Evolutionary conservation across 1,139 yeast genomes (phyloP).

Genomic region (Kodamaea sp.): DNA sequence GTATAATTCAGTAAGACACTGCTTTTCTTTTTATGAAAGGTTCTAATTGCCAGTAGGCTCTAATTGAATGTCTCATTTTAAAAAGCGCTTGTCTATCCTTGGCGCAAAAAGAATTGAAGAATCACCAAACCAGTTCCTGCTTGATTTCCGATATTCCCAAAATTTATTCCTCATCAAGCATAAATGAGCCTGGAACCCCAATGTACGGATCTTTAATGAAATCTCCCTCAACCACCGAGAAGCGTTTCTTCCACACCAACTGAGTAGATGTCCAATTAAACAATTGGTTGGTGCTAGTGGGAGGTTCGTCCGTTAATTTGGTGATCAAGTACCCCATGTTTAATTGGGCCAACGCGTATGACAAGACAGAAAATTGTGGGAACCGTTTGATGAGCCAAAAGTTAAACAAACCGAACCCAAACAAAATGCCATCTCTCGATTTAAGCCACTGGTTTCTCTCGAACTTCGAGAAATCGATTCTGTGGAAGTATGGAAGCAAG

Average conservation of each 20-base stretch:
- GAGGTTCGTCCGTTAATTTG: slow-evolving; percentile 55
- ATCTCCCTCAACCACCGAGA: slow-evolving; percentile 15
- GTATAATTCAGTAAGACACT: too few species aligned
- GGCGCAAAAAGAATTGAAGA: too few species aligned
- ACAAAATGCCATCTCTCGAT: slow-evolving; percentile 57
- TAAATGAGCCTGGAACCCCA: slow-evolving; percentile 12
- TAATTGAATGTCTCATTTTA: too few species aligned
- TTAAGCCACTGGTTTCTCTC: slow-evolving; percentile 54
- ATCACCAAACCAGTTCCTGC: too few species aligned
- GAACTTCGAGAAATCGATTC: slow-evolving; percentile 46
- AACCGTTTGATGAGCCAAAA: slow-evolving; percentile 39
- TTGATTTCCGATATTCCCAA: too few species aligned
- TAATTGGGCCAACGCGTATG: slow-evolving; percentile 58
- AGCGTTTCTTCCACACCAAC: slow-evolving; percentile 30
- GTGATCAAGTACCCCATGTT: slow-evolving; percentile 57
- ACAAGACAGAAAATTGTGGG: slow-evolving; percentile 49
- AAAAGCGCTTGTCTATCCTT: too few species aligned
- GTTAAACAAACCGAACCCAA: slow-evolving; percentile 59
- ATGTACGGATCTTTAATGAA: slow-evolving; percentile 22
- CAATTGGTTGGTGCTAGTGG: slow-evolving; percentile 26
- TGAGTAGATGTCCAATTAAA: slow-evolving; percentile 36
- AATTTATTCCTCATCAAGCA: slow-evolving; percentile 1
- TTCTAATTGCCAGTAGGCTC: too few species aligned
- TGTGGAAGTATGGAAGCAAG: slow-evolving; percentile 52
- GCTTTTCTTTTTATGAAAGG: too few species aligned